Base-by-base conservation (phyloP, 352 stramenopile species). In the Globisporangium paddicum region DNA sequence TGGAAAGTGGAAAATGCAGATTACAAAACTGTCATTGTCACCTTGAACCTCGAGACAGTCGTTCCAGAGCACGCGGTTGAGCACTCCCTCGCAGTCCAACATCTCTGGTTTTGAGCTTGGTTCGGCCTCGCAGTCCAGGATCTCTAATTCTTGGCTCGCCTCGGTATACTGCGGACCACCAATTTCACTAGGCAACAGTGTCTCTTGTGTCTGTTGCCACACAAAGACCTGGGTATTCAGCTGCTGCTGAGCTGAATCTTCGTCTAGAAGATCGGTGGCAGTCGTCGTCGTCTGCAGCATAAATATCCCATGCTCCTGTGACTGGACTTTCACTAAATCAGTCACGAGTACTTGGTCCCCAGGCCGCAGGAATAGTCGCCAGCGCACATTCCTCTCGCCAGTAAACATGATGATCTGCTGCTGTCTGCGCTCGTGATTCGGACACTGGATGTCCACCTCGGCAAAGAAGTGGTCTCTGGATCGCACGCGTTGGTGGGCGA, bases 241-340 rank as follows among this genome's bases (percentile, higher is more conserved):
- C 7, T 34, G 37, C 3, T 32, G 18, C 11, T 21, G 10, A n/a
- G 58, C 8, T 30, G 6, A 16, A 4, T 37, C 28, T 6, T 57
- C 35, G 16, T 13, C 14, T 13, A 8, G 38, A 10, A 19, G 5
- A 28, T 57, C 14, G 5, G 25, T 34, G 3, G 32, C 34, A 8
- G 57, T n/a, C 28, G 45, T 35, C 19, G 69, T 77, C 25, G 68
- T 63, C 64, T 89, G 77, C 11, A 92, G 72, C 45, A 92, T 63
- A 59, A 88, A 86, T 44, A 83, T 66, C 0, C 68, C 68, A 58
- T 77, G 82, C 38, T 90, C 79, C 54, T 74, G 64, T 14, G 78
- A 86, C 53, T 74, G 73, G 0, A 92, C 72, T 51, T 89, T 90
- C 21, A 83, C 67, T 16, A 89, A 32, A 66, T 92, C 75, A 7